Base-by-base conservation (phyloP, 768 basidiomycete genomes). In the Psilocybe subaeruginosa region DNA sequence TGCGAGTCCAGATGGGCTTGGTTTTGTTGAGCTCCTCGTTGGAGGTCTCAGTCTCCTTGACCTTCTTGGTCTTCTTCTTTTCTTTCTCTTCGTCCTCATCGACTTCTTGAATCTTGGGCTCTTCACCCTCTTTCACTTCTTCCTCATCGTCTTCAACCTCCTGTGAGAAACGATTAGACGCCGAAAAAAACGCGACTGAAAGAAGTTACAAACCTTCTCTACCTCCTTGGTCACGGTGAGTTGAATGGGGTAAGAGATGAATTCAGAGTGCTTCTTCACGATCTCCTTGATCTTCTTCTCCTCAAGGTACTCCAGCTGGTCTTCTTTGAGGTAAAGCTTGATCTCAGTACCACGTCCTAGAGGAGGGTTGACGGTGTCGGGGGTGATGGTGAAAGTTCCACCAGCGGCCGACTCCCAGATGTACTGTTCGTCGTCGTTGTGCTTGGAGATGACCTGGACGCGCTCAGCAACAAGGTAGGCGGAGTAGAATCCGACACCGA, bases 361-460 rank as follows among this genome's bases (percentile, higher is more conserved):
- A 66, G 92, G 85, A 23, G 91, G 88, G 82, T 96, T 96, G 74
- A 90, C 79, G 63, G 88, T 92, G 77, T 99, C 97, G 60, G 81
- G 90, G 52, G 96, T 97, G 81, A 99, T 97, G 72, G 97, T 99
- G 84, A 99, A 99, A 55, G 97, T 99, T 59, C 97, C 97, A 74
- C 97, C 97, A 33, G 97, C 97, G 65, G 97, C 91, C n/a, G 97
- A 99, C 85, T 99, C 97, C 97, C 97, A 99, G 78, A 99, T 95
- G 83, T 99, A 99, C 79, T 99, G 97, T 81, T 99, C 97, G 76
- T 99, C 97, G 70, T 99, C 97, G 72, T 99, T 99, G 86, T 99
- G 96, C 82, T 99, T 99, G 66, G 96, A 95, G 79, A 98, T 91
- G 74, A 99, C 95, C 78, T 97, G 96, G 3, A 99, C 97, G 67